Conservation (phyloP, 2,329 filamentous ascomycete species). For the Penicillium verrucosum region DNA sequence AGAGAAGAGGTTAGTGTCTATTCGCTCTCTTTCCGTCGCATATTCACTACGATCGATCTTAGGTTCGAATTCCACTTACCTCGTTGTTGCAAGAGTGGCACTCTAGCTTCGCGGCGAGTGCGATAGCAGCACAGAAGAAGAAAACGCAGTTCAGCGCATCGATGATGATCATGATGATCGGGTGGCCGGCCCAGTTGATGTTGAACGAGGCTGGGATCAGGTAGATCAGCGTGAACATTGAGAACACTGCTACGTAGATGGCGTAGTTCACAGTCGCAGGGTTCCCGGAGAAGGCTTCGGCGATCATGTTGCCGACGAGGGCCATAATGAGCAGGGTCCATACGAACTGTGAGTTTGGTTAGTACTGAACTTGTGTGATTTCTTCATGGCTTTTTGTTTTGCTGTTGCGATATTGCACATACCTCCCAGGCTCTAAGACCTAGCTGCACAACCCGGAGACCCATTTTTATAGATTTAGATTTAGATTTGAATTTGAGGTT, state of each 20-base stretch:
- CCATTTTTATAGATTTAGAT: conserved; percentile 20
- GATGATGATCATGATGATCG: conserved; percentile 43
- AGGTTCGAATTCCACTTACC: conserved; percentile 34
- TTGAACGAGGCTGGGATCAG: conserved; percentile 45
- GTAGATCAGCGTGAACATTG: conserved; percentile 49
- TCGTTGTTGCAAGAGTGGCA: conserved; percentile 46
- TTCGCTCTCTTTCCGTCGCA: background rate
- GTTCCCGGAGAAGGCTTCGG: conserved; percentile 50
- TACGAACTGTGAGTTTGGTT: conserved; percentile 49
- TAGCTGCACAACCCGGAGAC: conserved; percentile 27
- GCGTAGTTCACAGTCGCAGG: conserved; percentile 56
- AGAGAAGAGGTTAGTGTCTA: conserved; percentile 1
- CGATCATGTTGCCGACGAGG: conserved; percentile 62
- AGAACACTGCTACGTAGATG: conserved; percentile 49
- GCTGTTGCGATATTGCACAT: conserved; percentile 5
- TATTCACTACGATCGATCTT: background rate
- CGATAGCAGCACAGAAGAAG: conserved; percentile 48
- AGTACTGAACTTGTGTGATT: background rate
- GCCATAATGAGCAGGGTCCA: conserved; percentile 60
- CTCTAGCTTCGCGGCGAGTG: conserved; percentile 46
- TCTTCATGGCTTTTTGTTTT: background rate
- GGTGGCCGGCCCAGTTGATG: conserved; percentile 39
- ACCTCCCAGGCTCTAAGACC: conserved; percentile 36
- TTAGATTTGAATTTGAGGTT: conserved; percentile 6
- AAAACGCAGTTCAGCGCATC: conserved; percentile 50